phyloP scores from a whole-genome alignment of 306 rosid genomes.

The Prinsepia uniflora region DNA sequence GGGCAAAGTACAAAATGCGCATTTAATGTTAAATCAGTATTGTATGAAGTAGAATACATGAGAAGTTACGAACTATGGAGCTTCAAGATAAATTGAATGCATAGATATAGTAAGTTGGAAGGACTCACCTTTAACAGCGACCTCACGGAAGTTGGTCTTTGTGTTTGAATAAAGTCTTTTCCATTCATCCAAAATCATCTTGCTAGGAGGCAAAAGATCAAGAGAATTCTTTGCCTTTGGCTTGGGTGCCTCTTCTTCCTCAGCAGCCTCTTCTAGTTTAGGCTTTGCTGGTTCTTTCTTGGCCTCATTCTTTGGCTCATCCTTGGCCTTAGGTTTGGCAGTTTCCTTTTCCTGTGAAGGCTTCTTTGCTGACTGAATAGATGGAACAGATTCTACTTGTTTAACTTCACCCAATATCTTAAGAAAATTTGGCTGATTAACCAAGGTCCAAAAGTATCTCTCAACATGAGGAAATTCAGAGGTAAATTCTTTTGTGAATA shows the following conservation, averaged over 20 bases:
- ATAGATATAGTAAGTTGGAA: background rate
- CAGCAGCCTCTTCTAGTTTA: constrained; percentile 35
- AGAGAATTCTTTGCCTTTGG: constrained; percentile 85
- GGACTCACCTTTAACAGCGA: constrained; percentile 70
- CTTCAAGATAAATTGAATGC: background rate
- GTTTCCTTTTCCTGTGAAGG: constrained; percentile 62
- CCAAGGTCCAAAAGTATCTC: constrained; percentile 88
- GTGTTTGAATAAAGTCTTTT: constrained; percentile 85
- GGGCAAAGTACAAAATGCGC: background rate
- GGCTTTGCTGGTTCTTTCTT: constrained; percentile 45
- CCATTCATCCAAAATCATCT: constrained; percentile 88
- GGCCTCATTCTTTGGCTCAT: constrained; percentile 50
- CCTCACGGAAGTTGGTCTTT: constrained; percentile 85
- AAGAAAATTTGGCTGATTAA: constrained; percentile 69
- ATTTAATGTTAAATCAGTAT: background rate
- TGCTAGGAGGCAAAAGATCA: constrained; percentile 83
- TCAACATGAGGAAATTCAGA: constrained; percentile 82
- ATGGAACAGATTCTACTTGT: constrained; percentile 53
- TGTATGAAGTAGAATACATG: background rate
- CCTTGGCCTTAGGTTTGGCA: constrained; percentile 64
- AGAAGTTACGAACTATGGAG: background rate
- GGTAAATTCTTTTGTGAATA: constrained; percentile 57
- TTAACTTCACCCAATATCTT: constrained; percentile 67
- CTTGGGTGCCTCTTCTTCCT: constrained; percentile 69
- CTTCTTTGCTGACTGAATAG: constrained; percentile 58